phyloP scores from a whole-genome alignment of 2,329 filamentous ascomycete genomes.

The Capronia coronata region DNA sequence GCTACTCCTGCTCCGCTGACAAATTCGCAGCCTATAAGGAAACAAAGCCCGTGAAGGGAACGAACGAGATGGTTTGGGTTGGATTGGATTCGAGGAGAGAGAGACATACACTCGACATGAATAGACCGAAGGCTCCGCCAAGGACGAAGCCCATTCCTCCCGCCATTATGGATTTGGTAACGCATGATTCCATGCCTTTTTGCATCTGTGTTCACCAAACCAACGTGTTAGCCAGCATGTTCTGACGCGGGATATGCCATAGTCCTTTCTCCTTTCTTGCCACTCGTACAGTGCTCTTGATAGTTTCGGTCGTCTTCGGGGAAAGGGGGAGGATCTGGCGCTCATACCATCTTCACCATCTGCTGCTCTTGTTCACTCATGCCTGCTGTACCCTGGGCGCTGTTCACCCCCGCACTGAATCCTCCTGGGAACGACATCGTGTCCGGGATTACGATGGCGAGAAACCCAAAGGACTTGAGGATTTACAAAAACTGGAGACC shows the following conservation, averaged over 20 bases:
- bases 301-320: too few species aligned
- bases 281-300: too few species aligned
- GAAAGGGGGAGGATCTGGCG: too few species aligned
- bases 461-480: background rate
- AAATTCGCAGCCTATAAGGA: too few species aligned
- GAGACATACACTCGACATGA: slow-evolving; percentile 72
- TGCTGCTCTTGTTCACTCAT: slow-evolving; percentile 44
- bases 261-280: too few species aligned
- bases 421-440: slow-evolving; percentile 16
- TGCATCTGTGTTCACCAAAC: slow-evolving; percentile 55
- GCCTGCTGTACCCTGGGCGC: slow-evolving; percentile 28
- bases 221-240: background rate
- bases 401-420: slow-evolving; percentile 11
- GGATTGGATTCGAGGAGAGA: too few species aligned
- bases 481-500: background rate
- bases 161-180: slow-evolving; percentile 78
- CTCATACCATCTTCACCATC: slow-evolving; percentile 43
- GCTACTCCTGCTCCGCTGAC: too few species aligned
- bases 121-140: slow-evolving; percentile 88
- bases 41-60: too few species aligned
- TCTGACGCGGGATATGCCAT: background rate
- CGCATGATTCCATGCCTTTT: slow-evolving; percentile 83
- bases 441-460: background rate
- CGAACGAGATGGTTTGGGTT: too few species aligned
- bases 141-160: slow-evolving; percentile 92